A percentile compares a stretch with the other conserved stretches of the same genome.
Conservation (phyloP, 768 basidiomycete species). For the Tubosaeta sp. region DNA sequence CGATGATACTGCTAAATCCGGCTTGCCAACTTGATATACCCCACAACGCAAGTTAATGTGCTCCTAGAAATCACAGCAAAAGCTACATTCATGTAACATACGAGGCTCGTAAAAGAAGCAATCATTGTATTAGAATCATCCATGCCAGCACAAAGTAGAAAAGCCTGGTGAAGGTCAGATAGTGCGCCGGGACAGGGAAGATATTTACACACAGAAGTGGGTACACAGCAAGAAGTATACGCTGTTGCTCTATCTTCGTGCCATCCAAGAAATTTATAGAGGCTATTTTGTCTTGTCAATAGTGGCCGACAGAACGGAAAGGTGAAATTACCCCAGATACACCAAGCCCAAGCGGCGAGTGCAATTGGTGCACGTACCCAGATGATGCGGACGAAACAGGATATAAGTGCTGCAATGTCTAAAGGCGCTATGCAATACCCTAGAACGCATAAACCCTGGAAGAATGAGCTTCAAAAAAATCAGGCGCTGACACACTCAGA, state of each 20-base stretch:
- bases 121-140: slow-evolving; percentile 92
- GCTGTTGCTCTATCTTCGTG: slow-evolving; percentile 86
- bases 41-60: too few relatives aligned
- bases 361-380: slow-evolving; percentile 87
- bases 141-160: slow-evolving; percentile 95
- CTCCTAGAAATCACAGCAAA: too few relatives aligned
- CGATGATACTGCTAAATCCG: neutral
- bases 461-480: slow-evolving; percentile 66
- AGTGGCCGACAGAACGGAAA: neutral
- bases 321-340: slow-evolving; percentile 79
- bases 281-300: slow-evolving; percentile 42
- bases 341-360: slow-evolving; percentile 89
- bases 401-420: slow-evolving; percentile 82
- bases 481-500: neutral
- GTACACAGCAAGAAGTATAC: slow-evolving; percentile 91
- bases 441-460: slow-evolving; percentile 91
- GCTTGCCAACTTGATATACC: too few relatives aligned
- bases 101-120: neutral
- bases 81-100: slow-evolving; percentile 14
- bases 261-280: slow-evolving; percentile 95
- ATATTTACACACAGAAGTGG: slow-evolving; percentile 71
- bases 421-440: slow-evolving; percentile 96
- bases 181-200: neutral
- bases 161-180: slow-evolving; percentile 43
- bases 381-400: slow-evolving; percentile 79